phyloP scores from a whole-genome alignment of 495 filamentous ascomycete species.

The Chaetomium fimeti region DNA sequence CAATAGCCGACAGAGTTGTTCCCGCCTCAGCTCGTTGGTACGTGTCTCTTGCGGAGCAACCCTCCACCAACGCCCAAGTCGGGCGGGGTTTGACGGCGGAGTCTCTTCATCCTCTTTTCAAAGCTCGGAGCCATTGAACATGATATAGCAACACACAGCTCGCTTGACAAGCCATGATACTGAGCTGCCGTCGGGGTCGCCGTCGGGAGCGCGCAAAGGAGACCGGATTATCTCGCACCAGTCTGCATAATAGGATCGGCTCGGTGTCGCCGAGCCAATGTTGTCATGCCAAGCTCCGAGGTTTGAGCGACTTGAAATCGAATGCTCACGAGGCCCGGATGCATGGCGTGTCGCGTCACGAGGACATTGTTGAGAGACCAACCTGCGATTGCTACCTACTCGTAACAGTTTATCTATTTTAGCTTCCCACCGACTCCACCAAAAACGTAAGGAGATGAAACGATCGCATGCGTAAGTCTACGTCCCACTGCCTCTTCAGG shows the following conservation, averaged over 20 bases:
- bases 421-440: constrained; percentile 15
- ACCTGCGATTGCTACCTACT: constrained; percentile 23
- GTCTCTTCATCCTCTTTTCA: not conserved
- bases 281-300: not conserved
- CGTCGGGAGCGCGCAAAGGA: too few species aligned
- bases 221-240: not conserved
- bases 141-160: not conserved
- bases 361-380: not conserved
- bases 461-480: constrained; percentile 12
- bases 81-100: not conserved
- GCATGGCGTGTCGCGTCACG: not conserved
- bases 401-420: constrained; percentile 23
- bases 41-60: too few species aligned
- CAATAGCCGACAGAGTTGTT: not conserved
- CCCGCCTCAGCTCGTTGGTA: not conserved
- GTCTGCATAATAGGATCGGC: not conserved
- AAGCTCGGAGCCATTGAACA: not conserved
- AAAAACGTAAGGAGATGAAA: constrained; percentile 15
- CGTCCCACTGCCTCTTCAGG: not conserved
- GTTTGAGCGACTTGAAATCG: not conserved
- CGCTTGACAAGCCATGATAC: not conserved
- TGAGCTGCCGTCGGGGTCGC: not conserved
- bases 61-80: not conserved
- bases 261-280: not conserved
- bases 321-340: not conserved